Evolutionary conservation across 371 early-diverging fungal species (phyloP), one percentile per base, ranked within the genome.

Genomic region (Lichtheimia corymbifera): DNA sequence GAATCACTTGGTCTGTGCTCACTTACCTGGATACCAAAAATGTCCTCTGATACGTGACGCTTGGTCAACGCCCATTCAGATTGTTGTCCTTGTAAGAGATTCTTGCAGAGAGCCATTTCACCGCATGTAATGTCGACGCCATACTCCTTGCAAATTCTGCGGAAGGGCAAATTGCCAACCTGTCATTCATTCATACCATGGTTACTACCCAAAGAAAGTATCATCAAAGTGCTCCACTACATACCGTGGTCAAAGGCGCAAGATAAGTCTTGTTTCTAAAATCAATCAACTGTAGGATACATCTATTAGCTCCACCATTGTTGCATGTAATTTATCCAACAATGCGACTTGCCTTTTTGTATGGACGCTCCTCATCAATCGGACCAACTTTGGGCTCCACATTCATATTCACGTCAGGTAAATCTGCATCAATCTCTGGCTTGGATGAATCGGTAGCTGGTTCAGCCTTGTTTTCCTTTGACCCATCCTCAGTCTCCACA

Each of bases 121-220:
- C 94, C 94, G 68, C 97, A 96, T 3, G 99, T 98, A 50, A 98
- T 91, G 70, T 97, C 98, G 1, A 92, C 97, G 35, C 99, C 99
- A 65, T 86, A 94, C 13, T 78, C 87, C 70, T 97, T 97, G 75
- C 96, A 95, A 40, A 97, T 75, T 22, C 97, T 87, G 11, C 99
- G 84, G 84, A 97, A 98, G 35, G 99, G 98, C 42, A 98, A 78
- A 73, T 98, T 97, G 20, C 97, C 97, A n/a, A 97, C 95, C 71
- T 71, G 56, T 9, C 12, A 35, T 35, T 35, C 45, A 14, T 35
- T 35, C 45, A 14, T n/a, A 17, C 14, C 5, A 15, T 9, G 51
- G 2, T 28, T 30, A 49, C 41, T 1, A 17, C 12, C 7, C 24
- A 15, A 12, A 61, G 22, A 44, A 35, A 15, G 28, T 51, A 41